Base-by-base conservation (phyloP, 2,329 filamentous ascomycete species). In the Triangularia setosa region DNA sequence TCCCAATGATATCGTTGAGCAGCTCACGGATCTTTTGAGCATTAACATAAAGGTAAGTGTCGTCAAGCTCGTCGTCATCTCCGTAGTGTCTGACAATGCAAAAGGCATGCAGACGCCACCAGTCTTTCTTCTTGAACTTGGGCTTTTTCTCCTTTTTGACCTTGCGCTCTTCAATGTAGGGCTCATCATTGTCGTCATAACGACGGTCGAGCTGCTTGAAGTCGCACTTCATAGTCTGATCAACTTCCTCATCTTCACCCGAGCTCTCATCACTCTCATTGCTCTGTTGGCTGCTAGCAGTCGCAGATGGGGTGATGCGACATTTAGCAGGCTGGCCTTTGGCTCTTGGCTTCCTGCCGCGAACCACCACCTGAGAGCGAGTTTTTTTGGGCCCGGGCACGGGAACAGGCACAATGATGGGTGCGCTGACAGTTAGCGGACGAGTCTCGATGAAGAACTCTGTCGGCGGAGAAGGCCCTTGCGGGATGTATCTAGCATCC, bases 201-300 rank as follows among this genome's bases (percentile, higher is more conserved):
- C 60, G 67, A 24, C 68, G 60, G 25, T 76, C 72, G 56, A 71
- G 69, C 16, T 69, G 66, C 65, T 71, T 71, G 27, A 71, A 66
- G 66, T 70, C 69, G 60, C 73, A 75, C 59, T 72, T 74, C 72
- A 76, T 73, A 53, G 69, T 68, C 35, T 71, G 61, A 75, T 77
- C 23, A 84, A 83, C 0, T 80, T 30, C 59, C 59, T 61, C 83
- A 0, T 75, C 81, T 25, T 53, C 48, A 7, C n/a, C 35, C 2
- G 35, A 40, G 35, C 35, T 33, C 30, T 33, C 30, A 33, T 9
- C 30, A 12, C 30, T 40, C 3, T n/a, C 35, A 40, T 40, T 14
- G 35, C 35, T 40, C 35, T 40, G 35, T 14, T 40, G 14, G 35
- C 35, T 40, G 16, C 35, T 40, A 40, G 35, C 35, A 7, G 35